phyloP scores from a whole-genome alignment of 2,329 filamentous ascomycete genomes.

The Cladosporium sp. region DNA sequence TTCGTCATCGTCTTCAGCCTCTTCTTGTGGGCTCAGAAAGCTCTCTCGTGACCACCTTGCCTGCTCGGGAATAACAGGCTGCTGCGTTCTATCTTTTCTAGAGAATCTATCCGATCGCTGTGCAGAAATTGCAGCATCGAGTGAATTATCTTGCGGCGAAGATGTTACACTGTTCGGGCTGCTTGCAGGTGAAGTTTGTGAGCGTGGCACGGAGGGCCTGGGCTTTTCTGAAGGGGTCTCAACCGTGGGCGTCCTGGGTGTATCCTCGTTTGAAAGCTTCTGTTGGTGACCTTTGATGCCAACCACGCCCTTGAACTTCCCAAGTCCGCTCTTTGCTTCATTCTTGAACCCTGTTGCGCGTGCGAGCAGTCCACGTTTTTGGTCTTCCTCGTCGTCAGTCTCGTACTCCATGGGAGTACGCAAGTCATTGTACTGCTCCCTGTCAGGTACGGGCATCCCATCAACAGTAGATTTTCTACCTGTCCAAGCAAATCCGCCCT shows the following conservation, averaged over 20 bases:
- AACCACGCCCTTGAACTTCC: slow-evolving; percentile 80
- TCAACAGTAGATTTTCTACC: slow-evolving; percentile 49
- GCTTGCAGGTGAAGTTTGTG: slow-evolving; percentile 24
- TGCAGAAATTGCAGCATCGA: slow-evolving; percentile 30
- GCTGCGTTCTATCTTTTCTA: slow-evolving; percentile 15
- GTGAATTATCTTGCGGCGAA: slow-evolving; percentile 13
- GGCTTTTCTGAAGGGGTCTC: slow-evolving; percentile 13
- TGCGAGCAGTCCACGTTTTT: slow-evolving; percentile 60
- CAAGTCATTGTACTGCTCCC: slow-evolving; percentile 20
- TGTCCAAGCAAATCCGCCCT: slow-evolving; percentile 42
- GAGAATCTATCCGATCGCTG: slow-evolving; percentile 33
- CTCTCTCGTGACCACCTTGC: slow-evolving; percentile 1
- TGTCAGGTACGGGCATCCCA: slow-evolving; percentile 31
- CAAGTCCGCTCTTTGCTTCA: slow-evolving; percentile 76
- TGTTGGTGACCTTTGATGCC: slow-evolving; percentile 47
- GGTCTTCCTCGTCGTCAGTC: slow-evolving; percentile 30
- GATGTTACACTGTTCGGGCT: slow-evolving; percentile 24
- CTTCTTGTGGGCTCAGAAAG: slow-evolving; percentile 5
- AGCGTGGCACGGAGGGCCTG: slow-evolving; percentile 20
- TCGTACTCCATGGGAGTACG: slow-evolving; percentile 23
- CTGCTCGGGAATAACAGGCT: neutral
- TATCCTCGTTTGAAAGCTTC: slow-evolving; percentile 31
- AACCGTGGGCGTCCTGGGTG: slow-evolving; percentile 17
- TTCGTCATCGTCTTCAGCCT: slow-evolving; percentile 36
- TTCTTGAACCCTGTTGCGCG: slow-evolving; percentile 73